phyloP scores from a whole-genome alignment of 352 stramenopile species.

The Phytophthora podocarpi region DNA sequence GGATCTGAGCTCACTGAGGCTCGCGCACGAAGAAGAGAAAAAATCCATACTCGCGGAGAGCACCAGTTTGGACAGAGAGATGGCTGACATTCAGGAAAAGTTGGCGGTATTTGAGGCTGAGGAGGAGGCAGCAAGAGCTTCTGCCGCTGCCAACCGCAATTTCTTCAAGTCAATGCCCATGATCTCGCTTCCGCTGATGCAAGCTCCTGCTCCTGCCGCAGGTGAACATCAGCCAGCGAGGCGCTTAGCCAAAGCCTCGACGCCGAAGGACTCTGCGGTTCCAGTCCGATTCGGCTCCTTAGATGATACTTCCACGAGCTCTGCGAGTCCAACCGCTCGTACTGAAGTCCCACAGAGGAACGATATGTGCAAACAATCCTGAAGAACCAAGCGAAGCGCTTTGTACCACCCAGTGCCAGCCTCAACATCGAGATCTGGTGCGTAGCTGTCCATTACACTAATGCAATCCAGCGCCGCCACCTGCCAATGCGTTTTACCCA shows the following conservation, averaged over 20 bases:
- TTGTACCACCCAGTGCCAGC: constrained; percentile 1
- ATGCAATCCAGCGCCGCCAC: constrained; percentile 4
- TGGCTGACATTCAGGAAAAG: constrained; percentile 26
- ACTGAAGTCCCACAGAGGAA: constrained; percentile 11
- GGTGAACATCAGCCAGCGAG: constrained; percentile 21
- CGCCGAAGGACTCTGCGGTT: constrained; percentile 1
- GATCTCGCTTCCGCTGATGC: constrained; percentile 40
- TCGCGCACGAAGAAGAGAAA: constrained; percentile 61
- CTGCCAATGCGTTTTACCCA: constrained; percentile 10
- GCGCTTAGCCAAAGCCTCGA: constrained; percentile 13
- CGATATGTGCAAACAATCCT: constrained; percentile 33
- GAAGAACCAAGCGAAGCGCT: constrained; percentile 11
- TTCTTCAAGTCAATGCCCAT: constrained; percentile 54
- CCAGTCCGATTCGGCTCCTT: constrained; percentile 26
- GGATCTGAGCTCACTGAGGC: constrained; percentile 47
- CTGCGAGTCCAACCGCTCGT: constrained; percentile 22
- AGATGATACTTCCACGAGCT: constrained; percentile 31
- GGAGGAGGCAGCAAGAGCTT: constrained; percentile 20
- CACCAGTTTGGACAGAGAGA: constrained; percentile 39
- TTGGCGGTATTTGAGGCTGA: constrained; percentile 30
- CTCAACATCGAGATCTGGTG: background rate
- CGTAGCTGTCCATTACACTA: constrained; percentile 13
- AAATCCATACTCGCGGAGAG: constrained; percentile 32
- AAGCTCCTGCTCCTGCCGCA: constrained; percentile 22
- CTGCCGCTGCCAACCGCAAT: constrained; percentile 29